Conservation (phyloP, 768 basidiomycete species). For the Tulasnella sp. region DNA sequence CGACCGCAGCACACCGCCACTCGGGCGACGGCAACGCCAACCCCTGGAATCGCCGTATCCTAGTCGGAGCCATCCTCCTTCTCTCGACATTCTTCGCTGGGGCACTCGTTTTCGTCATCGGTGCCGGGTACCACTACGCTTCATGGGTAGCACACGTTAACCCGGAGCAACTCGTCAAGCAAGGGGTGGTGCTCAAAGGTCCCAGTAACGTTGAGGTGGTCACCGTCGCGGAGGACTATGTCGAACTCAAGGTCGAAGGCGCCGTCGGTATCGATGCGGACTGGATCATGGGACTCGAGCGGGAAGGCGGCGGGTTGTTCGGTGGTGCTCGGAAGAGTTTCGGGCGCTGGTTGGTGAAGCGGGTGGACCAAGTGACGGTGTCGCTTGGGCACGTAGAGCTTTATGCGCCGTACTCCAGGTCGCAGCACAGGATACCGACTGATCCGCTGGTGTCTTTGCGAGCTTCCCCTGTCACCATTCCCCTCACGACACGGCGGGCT, state of each 20-base stretch:
- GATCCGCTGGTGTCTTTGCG: constrained; percentile 15
- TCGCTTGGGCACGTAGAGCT: constrained; percentile 2
- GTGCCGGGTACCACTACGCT: constrained; percentile 21
- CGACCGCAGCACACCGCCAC: background rate
- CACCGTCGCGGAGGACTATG: background rate
- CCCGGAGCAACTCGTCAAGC: constrained; percentile 7
- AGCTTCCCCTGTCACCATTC: constrained; percentile 15
- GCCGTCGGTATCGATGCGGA: constrained; percentile 29
- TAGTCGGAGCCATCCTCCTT: background rate
- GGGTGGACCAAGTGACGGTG: constrained; percentile 18
- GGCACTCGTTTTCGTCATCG: constrained; percentile 15
- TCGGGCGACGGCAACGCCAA: background rate
- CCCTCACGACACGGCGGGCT: constrained; percentile 19
- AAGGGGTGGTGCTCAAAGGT: constrained; percentile 24
- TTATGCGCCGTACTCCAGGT: constrained; percentile 25
- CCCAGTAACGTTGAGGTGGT: constrained; percentile 26
- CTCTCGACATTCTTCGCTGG: constrained; percentile 1
- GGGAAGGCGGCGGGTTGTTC: constrained; percentile 8
- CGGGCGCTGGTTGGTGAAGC: constrained; percentile 24
- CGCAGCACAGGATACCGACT: constrained; percentile 18
- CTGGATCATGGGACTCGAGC: constrained; percentile 30
- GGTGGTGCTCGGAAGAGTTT: constrained; percentile 19
- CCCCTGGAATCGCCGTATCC: constrained; percentile 16
- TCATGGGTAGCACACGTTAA: constrained; percentile 21
- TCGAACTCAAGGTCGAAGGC: constrained; percentile 21